These are phyloP conservation scores for Trypanosoma melophagium DNA, from an alignment of 208 protist species.

Conservation along the genomic window DNA sequence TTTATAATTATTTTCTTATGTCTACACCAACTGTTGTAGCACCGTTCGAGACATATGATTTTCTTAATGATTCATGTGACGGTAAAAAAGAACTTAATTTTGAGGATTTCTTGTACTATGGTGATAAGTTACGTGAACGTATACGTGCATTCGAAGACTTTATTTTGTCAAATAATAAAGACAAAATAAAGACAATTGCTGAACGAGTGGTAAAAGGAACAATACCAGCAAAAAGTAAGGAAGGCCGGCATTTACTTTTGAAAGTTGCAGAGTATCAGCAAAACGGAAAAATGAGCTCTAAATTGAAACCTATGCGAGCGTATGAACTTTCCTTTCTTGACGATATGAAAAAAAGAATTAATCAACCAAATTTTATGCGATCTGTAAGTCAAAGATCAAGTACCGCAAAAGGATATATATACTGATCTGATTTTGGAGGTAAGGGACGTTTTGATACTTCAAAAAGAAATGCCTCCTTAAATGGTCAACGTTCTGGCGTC, in stretches of 20 bases:
- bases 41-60: conserved; percentile 58
- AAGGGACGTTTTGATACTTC: no score
- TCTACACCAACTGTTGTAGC: conserved; percentile 61
- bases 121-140: conserved; percentile 40
- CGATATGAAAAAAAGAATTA: conserved; percentile 8
- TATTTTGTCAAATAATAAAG: conserved; percentile 31
- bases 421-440: no score
- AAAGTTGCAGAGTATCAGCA: conserved; percentile 34
- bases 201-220: conserved; percentile 41
- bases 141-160: conserved; percentile 62
- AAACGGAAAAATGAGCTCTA: conserved; percentile 8
- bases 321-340: conserved; percentile 72
- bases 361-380: no score
- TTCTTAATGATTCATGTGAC: conserved; percentile 71
- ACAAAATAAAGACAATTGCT: conserved; percentile 51
- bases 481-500: no score
- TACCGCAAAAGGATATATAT: no score
- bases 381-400: no score
- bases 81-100: conserved; percentile 49
- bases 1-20: conserved; percentile 61
- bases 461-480: no score
- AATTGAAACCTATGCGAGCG: conserved; percentile 37
- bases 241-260: conserved; percentile 36
- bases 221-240: conserved; percentile 20
- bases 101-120: conserved; percentile 56